A percentile compares a stretch with the other conserved stretches of the same genome.
Evolutionary conservation across 2,329 filamentous ascomycete species (phyloP).

Genomic region (Botryotinia globosa): DNA sequence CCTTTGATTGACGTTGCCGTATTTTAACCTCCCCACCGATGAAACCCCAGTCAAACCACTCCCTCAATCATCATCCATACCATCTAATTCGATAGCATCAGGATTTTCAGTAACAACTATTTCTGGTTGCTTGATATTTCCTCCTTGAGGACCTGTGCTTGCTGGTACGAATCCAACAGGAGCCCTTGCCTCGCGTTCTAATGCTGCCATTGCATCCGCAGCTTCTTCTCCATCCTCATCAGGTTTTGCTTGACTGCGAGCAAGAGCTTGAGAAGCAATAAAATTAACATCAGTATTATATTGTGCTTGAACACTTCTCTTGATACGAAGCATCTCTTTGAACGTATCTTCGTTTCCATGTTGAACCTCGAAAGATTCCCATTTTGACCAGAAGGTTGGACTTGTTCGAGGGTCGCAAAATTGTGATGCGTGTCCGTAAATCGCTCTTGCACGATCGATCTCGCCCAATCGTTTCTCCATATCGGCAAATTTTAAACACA

Average conservation of each 20-base stretch:
- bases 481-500: constrained; percentile 98
- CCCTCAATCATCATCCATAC: constrained; percentile 47
- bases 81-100: constrained; percentile 73
- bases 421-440: constrained; percentile 94
- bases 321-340: constrained; percentile 98
- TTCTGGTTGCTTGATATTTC: constrained; percentile 46
- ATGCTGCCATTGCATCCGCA: constrained; percentile 81
- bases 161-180: constrained; percentile 90
- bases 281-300: constrained; percentile 99
- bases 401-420: constrained; percentile 95
- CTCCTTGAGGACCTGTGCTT: constrained; percentile 67
- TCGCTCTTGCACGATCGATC: constrained; percentile 90
- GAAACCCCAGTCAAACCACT: background rate
- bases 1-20: constrained; percentile 15
- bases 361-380: constrained; percentile 95
- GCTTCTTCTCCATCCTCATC: constrained; percentile 42
- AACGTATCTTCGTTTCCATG: constrained; percentile 99
- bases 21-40: constrained; percentile 10
- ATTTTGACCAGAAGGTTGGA: constrained; percentile 89
- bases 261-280: constrained; percentile 92
- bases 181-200: constrained; percentile 85
- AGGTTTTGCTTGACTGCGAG: constrained; percentile 66
- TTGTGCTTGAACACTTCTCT: constrained; percentile 93
- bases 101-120: constrained; percentile 62
- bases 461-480: constrained; percentile 91